Conservation (phyloP, 1,284 basidiomycete species). For the Malassezia yamatoensis region DNA sequence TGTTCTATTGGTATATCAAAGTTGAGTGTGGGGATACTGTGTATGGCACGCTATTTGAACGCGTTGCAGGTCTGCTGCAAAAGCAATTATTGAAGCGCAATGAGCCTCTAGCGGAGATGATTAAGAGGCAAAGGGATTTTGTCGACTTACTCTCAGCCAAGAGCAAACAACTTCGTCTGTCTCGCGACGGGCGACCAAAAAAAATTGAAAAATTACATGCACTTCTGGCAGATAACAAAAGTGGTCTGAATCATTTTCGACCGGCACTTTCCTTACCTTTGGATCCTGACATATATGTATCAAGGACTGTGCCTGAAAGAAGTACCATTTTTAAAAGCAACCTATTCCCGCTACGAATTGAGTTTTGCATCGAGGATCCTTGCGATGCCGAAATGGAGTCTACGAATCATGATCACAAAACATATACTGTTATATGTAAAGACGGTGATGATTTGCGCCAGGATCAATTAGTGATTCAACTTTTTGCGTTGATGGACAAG, state of each 20-base stretch:
- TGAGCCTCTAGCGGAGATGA: neutral
- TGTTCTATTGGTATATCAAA: slow-evolving; percentile 93
- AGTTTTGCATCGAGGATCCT: slow-evolving; percentile 53
- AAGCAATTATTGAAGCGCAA: neutral
- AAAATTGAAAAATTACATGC: slow-evolving; percentile 89
- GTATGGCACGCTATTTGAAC: slow-evolving; percentile 79
- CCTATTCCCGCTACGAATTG: slow-evolving; percentile 78
- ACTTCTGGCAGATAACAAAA: slow-evolving; percentile 73
- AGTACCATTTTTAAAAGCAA: slow-evolving; percentile 97
- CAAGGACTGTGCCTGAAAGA: slow-evolving; percentile 76
- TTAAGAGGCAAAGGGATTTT: slow-evolving; percentile 64
- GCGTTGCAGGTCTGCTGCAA: slow-evolving; percentile 59
- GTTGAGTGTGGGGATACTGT: slow-evolving; percentile 68
- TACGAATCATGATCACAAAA: too few relatives aligned
- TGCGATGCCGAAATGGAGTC: neutral
- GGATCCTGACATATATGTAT: slow-evolving; percentile 70
- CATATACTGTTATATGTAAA: slow-evolving; percentile 90
- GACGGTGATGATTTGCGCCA: slow-evolving; percentile 97
- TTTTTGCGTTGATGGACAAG: slow-evolving; percentile 94
- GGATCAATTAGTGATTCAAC: slow-evolving; percentile 90
- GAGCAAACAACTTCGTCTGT: slow-evolving; percentile 73
- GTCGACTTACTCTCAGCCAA: slow-evolving; percentile 68
- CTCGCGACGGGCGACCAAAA: slow-evolving; percentile 84
- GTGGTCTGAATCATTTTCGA: slow-evolving; percentile 51
- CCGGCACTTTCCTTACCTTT: slow-evolving; percentile 59